Conservation (phyloP, 305 asterid species). For the Plantago lanceolata region DNA sequence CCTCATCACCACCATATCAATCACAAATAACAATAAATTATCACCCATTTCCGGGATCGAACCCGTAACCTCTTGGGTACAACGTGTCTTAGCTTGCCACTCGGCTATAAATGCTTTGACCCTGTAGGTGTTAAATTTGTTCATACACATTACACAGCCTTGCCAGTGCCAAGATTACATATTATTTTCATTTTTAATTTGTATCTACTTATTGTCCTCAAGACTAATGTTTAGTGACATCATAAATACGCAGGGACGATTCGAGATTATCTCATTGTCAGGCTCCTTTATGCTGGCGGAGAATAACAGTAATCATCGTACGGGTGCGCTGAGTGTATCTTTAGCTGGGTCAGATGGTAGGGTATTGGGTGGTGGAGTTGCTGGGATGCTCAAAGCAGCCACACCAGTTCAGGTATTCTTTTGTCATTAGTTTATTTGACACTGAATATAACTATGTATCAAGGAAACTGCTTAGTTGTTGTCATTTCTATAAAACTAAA, state of each 20-base stretch:
- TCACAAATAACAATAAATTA: too few relatives aligned
- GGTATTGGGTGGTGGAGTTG: constrained; percentile 88
- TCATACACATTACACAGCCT: too few relatives aligned
- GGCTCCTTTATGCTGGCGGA: constrained; percentile 70
- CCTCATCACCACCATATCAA: too few relatives aligned
- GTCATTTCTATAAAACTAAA: background rate
- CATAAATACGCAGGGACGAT: constrained; percentile 63
- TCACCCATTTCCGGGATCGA: too few relatives aligned
- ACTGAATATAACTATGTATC: background rate
- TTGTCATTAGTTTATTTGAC: background rate
- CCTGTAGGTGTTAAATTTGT: too few relatives aligned
- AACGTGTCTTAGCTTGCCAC: too few relatives aligned
- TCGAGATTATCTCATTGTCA: constrained; percentile 72
- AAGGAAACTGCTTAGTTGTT: background rate
- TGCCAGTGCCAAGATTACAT: background rate
- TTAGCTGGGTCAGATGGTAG: constrained; percentile 77
- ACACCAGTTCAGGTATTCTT: constrained; percentile 74
- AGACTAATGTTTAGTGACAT: background rate
- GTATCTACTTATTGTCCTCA: background rate
- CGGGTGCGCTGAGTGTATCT: constrained; percentile 59
- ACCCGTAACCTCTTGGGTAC: too few relatives aligned
- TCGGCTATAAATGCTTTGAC: too few relatives aligned
- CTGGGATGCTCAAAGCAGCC: constrained; percentile 77
- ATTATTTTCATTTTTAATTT: background rate
- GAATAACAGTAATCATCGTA: constrained; percentile 41